These are phyloP conservation scores for Hypoxylon trugodes DNA, from an alignment of 495 filamentous ascomycete species.

Conservation along the genomic window DNA sequence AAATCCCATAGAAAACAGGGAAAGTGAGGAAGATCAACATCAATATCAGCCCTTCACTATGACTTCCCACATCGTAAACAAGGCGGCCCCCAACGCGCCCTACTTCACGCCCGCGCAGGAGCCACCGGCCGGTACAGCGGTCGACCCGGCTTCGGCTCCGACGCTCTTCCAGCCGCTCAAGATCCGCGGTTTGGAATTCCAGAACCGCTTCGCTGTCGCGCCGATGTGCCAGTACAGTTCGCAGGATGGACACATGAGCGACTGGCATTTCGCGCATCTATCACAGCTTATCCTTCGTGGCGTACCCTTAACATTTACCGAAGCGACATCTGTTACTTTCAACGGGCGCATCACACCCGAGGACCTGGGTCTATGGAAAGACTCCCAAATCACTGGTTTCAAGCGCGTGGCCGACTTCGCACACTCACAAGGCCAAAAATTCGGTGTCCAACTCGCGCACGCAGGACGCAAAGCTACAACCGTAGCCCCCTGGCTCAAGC, in stretches of 20 bases:
- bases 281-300: conserved; percentile 71
- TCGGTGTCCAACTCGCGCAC: conserved; percentile 77
- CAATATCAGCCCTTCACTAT: no score
- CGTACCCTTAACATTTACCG: conserved; percentile 69
- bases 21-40: no score
- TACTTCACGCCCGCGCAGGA: conserved; percentile 69
- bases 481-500: conserved; percentile 66
- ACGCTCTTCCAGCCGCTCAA: conserved; percentile 71
- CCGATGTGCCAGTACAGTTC: conserved; percentile 79
- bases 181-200: conserved; percentile 72
- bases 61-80: conserved; percentile 44
- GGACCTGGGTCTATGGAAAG: conserved; percentile 74
- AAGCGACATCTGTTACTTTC: conserved; percentile 71
- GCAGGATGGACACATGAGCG: conserved; percentile 71
- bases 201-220: conserved; percentile 71
- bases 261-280: conserved; percentile 73
- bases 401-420: conserved; percentile 67
- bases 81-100: conserved; percentile 49
- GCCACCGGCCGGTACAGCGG: conserved; percentile 62
- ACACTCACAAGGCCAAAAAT: conserved; percentile 70
- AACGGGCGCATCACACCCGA: conserved; percentile 78
- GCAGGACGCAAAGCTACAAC: conserved; percentile 77
- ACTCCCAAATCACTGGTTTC: conserved; percentile 71
- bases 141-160: conserved; percentile 58
- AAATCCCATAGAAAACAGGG: neutral